Percentiles rank a stretch among this genome's conserved stretches.
Evolutionary conservation across 106 monocot genomes (phyloP).

Genomic region (Allium fistulosum): DNA sequence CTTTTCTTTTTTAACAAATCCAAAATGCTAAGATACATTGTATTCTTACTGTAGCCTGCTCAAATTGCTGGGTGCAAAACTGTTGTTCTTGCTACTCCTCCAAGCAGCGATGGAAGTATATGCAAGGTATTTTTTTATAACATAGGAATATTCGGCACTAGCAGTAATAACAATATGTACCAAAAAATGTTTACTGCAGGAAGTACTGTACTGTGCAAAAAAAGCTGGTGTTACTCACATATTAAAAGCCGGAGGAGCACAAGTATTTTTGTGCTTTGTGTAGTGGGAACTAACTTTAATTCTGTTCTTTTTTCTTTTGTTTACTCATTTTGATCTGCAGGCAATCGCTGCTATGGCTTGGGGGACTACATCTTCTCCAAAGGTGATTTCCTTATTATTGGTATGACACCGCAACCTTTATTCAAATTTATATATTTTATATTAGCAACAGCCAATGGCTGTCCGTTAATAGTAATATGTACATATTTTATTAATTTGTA

Average conservation of each 20-base stretch:
- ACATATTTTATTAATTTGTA: no score
- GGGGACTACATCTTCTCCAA: conserved; percentile 90
- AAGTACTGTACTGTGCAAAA: conserved; percentile 96
- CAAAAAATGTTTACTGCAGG: conserved; percentile 27
- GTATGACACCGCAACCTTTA: no score
- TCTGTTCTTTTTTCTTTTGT: not conserved
- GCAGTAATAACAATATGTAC: not conserved
- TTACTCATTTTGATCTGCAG: conserved; percentile 19
- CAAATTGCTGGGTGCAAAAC: conserved; percentile 96
- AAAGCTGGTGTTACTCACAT: conserved; percentile 95
- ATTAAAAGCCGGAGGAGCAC: conserved; percentile 96
- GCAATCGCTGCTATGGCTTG: conserved; percentile 97
- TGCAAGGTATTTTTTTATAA: conserved; percentile 57
- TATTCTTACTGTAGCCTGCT: conserved; percentile 51
- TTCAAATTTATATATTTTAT: no score
- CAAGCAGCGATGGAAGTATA: conserved; percentile 69
- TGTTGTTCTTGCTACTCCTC: conserved; percentile 95
- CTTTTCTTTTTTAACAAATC: not conserved
- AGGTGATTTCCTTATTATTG: conserved; percentile 31
- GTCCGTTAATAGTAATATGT: no score
- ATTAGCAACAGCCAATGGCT: no score
- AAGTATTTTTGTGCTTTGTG: conserved; percentile 27
- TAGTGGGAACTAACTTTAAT: not conserved
- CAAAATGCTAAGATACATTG: not conserved
- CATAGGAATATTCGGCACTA: not conserved